A percentile compares a stretch with the other conserved stretches of the same genome.
These are phyloP conservation scores for Diaporthe destruens DNA, from an alignment of 2,329 filamentous ascomycete genomes.

Conservation along the genomic window DNA sequence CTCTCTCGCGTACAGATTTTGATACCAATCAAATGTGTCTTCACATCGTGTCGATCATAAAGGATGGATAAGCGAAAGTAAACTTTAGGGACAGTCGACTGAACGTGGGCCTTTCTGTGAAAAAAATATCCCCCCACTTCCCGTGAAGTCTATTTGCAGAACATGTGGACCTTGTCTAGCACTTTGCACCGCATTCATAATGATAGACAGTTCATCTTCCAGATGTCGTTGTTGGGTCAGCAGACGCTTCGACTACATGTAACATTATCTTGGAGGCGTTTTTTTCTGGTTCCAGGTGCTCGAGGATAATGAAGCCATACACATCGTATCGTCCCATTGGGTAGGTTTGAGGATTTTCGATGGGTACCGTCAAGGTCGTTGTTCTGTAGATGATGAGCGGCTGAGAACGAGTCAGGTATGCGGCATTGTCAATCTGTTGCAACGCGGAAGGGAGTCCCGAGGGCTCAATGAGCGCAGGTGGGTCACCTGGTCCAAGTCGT, in stretches of 20 bases:
- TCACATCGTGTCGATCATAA: too few species aligned
- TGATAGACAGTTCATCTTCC: background rate
- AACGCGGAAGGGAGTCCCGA: constrained; percentile 3
- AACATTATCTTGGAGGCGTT: constrained; percentile 3
- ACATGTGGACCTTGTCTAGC: too few species aligned
- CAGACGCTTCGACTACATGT: background rate
- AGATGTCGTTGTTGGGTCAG: background rate
- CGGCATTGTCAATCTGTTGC: constrained; percentile 11
- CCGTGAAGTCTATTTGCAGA: background rate
- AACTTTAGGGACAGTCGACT: too few species aligned
- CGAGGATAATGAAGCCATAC: background rate
- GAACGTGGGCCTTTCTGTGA: too few species aligned
- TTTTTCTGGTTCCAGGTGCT: constrained; percentile 2
- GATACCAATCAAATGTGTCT: background rate
- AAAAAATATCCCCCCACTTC: background rate
- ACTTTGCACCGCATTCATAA: background rate
- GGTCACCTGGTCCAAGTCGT: constrained; percentile 15
- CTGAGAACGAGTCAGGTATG: constrained; percentile 11
- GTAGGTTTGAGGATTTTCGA: background rate
- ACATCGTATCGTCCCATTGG: background rate
- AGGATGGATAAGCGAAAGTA: too few species aligned
- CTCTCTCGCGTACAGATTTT: rapidly evolving
- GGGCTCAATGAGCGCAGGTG: constrained; percentile 24
- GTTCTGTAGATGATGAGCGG: constrained; percentile 7
- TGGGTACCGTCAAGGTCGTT: background rate